These are phyloP conservation scores for Lactifluus piperatus DNA, from an alignment of 768 basidiomycete genomes.

Conservation along the genomic window DNA sequence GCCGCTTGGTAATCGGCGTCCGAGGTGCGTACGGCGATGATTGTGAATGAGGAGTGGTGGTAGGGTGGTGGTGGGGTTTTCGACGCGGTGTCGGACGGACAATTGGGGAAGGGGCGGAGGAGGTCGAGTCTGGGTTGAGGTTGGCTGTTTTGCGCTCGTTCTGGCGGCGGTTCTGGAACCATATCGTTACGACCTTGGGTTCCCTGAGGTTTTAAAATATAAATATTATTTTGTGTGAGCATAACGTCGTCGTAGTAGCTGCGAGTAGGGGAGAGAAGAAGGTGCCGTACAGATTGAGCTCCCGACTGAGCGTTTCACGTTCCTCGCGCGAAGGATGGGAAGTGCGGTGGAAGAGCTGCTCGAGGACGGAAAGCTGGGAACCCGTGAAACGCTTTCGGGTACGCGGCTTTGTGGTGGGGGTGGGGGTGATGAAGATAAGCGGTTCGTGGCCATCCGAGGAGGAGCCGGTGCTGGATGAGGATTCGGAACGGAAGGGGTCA, in stretches of 20 bases:
- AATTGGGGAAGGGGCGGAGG: background rate
- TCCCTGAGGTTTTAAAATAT: conserved; percentile 21
- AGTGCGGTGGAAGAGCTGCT: conserved; percentile 16
- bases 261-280: too few relatives aligned
- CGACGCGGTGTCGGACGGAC: conserved; percentile 3
- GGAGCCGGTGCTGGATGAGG: conserved; percentile 15
- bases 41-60: background rate
- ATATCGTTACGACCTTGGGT: conserved; percentile 27
- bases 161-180: conserved; percentile 32
- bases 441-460: conserved; percentile 13
- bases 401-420: conserved; percentile 4
- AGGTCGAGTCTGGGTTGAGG: background rate
- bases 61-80: background rate
- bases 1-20: conserved; percentile 18
- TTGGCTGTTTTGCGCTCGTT: conserved; percentile 19
- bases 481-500: conserved; percentile 12
- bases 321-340: conserved; percentile 21
- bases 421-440: background rate
- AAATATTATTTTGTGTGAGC: too few relatives aligned
- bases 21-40: conserved; percentile 16
- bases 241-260: too few relatives aligned
- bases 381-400: conserved; percentile 21
- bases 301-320: conserved; percentile 17
- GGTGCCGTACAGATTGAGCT: conserved; percentile 14
- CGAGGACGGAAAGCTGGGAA: conserved; percentile 18